phyloP scores from a whole-genome alignment of 371 early-diverging fungal species.

The Zychaea mexicana region DNA sequence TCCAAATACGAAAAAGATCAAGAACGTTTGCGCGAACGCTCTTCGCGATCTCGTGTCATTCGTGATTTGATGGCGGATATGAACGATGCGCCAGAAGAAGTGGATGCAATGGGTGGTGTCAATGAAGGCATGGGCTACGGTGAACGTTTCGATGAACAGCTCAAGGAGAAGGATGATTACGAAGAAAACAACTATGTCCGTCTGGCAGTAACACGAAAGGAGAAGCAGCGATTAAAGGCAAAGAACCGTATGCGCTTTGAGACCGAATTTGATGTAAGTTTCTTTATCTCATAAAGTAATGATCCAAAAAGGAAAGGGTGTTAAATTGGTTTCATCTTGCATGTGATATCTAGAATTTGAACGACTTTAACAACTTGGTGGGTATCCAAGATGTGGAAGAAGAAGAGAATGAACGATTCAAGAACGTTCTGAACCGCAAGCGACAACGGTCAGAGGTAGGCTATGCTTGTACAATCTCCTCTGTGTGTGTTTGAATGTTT shows the following conservation, averaged over 20 bases:
- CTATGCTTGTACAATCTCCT: no score
- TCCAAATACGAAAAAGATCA: slow-evolving; percentile 65
- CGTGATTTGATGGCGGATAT: slow-evolving; percentile 84
- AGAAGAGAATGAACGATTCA: slow-evolving; percentile 50
- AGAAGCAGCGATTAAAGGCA: slow-evolving; percentile 68
- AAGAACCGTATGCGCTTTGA: slow-evolving; percentile 67
- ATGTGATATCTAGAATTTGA: slow-evolving; percentile 55
- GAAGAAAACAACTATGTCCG: slow-evolving; percentile 94
- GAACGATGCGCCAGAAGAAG: slow-evolving; percentile 88
- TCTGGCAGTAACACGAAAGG: slow-evolving; percentile 74
- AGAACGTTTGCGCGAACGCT: slow-evolving; percentile 68
- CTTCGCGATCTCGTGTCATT: slow-evolving; percentile 86
- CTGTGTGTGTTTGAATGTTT: no score
- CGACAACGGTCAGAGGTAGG: slow-evolving; percentile 25
- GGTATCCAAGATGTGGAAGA: slow-evolving; percentile 60
- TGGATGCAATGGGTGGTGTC: slow-evolving; percentile 69
- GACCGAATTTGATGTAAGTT: slow-evolving; percentile 83
- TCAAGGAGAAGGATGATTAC: slow-evolving; percentile 72
- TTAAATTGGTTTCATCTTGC: background rate
- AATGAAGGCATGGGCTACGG: slow-evolving; percentile 58
- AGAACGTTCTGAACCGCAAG: slow-evolving; percentile 56
- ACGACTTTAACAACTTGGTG: slow-evolving; percentile 72
- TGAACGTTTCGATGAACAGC: slow-evolving; percentile 54
- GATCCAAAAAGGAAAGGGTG: background rate
- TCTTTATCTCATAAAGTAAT: background rate